Base-by-base conservation (phyloP, 78 protist species). In the Monocercomonoides exilis region DNA sequence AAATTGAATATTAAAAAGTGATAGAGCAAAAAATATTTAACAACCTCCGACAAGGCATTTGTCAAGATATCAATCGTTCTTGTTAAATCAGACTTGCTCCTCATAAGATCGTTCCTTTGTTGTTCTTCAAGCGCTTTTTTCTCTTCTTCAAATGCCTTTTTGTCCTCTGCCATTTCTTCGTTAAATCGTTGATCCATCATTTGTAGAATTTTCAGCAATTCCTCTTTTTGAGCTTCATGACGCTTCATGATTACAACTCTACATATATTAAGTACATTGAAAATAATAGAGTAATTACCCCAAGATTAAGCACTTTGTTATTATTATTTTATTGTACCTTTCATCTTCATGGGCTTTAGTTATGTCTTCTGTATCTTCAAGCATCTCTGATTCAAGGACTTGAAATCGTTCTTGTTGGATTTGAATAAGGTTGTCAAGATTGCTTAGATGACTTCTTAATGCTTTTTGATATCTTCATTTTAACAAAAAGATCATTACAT, bases 401-500 rank as follows among this genome's bases (percentile, higher is more conserved):
- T 82, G 35, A 41, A 87, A 2, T 0, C 88, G 46, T 41, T 0
- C 0, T 38, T 54, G 42, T 35, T 91, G 92, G 33, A 93, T 81
- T 0, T 87, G 92, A 0, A 93, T 88, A 44, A 93, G 90, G 35
- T 34, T 0, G 46, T 91, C 93, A 29, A 91, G 84, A 42, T 85
- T 44, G 45, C 43, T 85, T 46, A 93, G 85, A 41, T 93, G 93
- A 29, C 90, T 43, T 3, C 93, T 90, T 41, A 93, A 89, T 21
- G 93, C 91, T 81, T 43, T 89, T 77, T 92, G 93, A 46, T 91
- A 93, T 21, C 33, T 21, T 5, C 44, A 32, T 6, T 32, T 21
- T 6, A 5, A 21, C 44, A n/a, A n/a, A 21, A 32, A n/a, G 5
- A n/a, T n/a, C 6, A 34, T 5, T 21, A 34, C 6, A 34, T n/a